Evolutionary conservation across 805 yeast species (phyloP).

Genomic region (Wickerhamiella alocasiicola): DNA sequence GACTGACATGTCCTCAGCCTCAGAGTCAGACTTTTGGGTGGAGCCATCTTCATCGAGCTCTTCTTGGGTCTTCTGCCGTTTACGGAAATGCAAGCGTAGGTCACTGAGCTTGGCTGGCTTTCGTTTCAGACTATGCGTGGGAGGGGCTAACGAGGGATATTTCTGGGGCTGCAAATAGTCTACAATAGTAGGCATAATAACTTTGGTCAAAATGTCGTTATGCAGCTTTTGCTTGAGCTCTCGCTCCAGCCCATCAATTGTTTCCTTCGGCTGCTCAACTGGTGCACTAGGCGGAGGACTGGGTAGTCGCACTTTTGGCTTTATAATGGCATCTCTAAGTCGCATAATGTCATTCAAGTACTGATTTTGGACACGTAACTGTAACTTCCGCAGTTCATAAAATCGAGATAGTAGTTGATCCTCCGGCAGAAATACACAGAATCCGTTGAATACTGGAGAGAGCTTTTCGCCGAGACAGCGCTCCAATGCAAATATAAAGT

Average conservation of each 20-base stretch:
- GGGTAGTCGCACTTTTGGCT: too few relatives aligned
- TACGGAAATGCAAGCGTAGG: constrained; percentile 1
- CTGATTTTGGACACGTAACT: too few relatives aligned
- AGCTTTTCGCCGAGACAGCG: too few relatives aligned
- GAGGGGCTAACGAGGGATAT: neutral
- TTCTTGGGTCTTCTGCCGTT: neutral
- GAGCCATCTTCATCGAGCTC: neutral
- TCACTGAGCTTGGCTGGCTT: constrained; percentile 2
- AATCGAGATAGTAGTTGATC: too few relatives aligned
- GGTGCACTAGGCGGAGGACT: too few relatives aligned
- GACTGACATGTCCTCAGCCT: neutral
- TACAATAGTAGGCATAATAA: neutral
- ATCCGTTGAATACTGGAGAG: too few relatives aligned
- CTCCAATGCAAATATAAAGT: too few relatives aligned
- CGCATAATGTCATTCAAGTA: too few relatives aligned
- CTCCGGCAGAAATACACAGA: too few relatives aligned
- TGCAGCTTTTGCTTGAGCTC: neutral
- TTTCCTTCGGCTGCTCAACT: neutral
- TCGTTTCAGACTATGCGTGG: neutral
- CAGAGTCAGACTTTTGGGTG: neutral
- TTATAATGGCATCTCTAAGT: too few relatives aligned
- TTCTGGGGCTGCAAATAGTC: neutral
- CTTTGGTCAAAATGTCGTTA: constrained; percentile 3
- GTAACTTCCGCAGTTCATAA: too few relatives aligned
- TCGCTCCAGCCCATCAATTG: neutral